Conservation (phyloP, 805 yeast genomes). For the Dipodascus albidus region DNA sequence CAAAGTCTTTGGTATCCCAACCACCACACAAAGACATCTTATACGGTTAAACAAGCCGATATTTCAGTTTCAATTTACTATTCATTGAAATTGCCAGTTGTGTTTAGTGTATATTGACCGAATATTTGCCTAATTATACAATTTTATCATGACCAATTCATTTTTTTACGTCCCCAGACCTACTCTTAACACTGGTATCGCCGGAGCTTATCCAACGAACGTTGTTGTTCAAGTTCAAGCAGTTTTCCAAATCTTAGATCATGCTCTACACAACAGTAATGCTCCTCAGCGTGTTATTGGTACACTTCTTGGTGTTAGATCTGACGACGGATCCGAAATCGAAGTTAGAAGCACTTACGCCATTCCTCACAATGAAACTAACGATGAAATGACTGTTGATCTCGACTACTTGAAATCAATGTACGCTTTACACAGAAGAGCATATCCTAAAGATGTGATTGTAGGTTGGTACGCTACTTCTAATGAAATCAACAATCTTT, state of each 20-base stretch:
- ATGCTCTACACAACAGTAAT: slow-evolving; percentile 45
- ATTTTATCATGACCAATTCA: slow-evolving; percentile 14
- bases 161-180: slow-evolving; percentile 16
- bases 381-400: slow-evolving; percentile 66
- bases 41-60: too few species aligned
- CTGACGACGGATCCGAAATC: slow-evolving; percentile 70
- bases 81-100: not conserved
- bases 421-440: slow-evolving; percentile 59
- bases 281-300: slow-evolving; percentile 60
- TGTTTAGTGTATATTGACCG: not conserved
- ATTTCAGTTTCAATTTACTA: not conserved
- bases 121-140: not conserved
- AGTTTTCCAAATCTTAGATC: slow-evolving; percentile 64
- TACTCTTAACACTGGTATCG: slow-evolving; percentile 11
- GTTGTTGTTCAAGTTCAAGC: slow-evolving; percentile 31
- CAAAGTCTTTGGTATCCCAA: not conserved
- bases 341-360: slow-evolving; percentile 67
- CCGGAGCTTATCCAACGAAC: slow-evolving; percentile 15
- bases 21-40: not conserved
- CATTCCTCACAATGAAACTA: slow-evolving; percentile 69
- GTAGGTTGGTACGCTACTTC: slow-evolving; percentile 73
- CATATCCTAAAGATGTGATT: slow-evolving; percentile 67
- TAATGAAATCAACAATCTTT: slow-evolving; percentile 51
- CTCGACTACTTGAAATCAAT: slow-evolving; percentile 63
- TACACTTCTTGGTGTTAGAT: slow-evolving; percentile 67